Conservation (phyloP, 1,284 basidiomycete genomes). For the Marasmius sp. region DNA sequence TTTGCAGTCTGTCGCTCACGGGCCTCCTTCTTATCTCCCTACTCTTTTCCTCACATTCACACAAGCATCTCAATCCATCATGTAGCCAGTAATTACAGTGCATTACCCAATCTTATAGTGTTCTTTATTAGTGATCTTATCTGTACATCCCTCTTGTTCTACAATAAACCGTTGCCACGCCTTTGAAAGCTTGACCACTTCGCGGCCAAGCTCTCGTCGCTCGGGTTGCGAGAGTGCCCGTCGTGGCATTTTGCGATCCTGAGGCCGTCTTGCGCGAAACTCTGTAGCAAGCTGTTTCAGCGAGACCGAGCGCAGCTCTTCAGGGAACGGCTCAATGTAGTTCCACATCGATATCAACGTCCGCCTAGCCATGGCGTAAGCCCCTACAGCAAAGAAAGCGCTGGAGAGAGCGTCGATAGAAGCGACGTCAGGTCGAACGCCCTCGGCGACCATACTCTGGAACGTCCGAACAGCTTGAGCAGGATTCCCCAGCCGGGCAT, state of each 20-base stretch:
- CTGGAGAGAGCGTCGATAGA: conserved; percentile 68
- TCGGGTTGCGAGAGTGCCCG: conserved; percentile 25
- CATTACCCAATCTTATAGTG: not conserved
- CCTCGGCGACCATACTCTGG: conserved; percentile 58
- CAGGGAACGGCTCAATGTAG: conserved; percentile 61
- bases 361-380: conserved; percentile 46
- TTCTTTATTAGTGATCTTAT: not conserved
- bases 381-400: conserved; percentile 60
- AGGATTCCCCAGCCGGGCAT: conserved; percentile 59
- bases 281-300: conserved; percentile 43
- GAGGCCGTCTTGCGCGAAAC: conserved; percentile 41
- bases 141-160: not conserved
- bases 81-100: not conserved
- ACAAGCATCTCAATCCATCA: not conserved
- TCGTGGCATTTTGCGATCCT: conserved; percentile 16
- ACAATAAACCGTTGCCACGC: not conserved
- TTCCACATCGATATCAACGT: conserved; percentile 64
- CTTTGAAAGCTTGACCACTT: not conserved
- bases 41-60: not conserved
- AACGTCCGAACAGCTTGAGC: conserved; percentile 54
- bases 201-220: conserved; percentile 15
- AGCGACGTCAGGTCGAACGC: conserved; percentile 64
- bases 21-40: not conserved
- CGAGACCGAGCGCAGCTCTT: conserved; percentile 35
- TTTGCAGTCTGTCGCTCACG: not conserved